These are phyloP conservation scores for Zygotorulaspora danielsina DNA, from an alignment of 805 yeast genomes.

Conservation along the genomic window DNA sequence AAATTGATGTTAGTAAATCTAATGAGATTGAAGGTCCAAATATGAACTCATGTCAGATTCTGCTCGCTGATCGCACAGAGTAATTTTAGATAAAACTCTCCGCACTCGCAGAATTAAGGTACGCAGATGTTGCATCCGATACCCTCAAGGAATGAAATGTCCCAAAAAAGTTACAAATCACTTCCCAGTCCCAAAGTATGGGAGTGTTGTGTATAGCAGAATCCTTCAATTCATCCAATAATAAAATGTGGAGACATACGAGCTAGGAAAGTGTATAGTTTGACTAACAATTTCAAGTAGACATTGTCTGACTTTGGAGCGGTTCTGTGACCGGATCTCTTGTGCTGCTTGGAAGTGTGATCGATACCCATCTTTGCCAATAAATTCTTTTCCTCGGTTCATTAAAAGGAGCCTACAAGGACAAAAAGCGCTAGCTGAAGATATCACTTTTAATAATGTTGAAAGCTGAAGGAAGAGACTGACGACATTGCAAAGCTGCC, in stretches of 20 bases:
- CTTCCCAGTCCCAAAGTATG: not conserved
- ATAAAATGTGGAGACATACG: slow-evolving; percentile 67
- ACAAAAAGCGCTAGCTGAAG: too few species aligned
- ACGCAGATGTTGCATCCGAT: slow-evolving; percentile 7
- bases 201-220: slow-evolving; percentile 20
- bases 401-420: too few species aligned
- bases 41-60: slow-evolving; percentile 35
- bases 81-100: not conserved
- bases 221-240: slow-evolving; percentile 19
- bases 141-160: too few species aligned
- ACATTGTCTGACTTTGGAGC: slow-evolving; percentile 99
- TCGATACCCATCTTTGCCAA: slow-evolving; percentile 83
- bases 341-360: slow-evolving; percentile 94
- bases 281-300: slow-evolving; percentile 96
- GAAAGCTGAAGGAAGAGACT: too few species aligned
- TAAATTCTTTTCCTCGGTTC: slow-evolving; percentile 2
- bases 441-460: too few species aligned
- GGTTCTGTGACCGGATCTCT: slow-evolving; percentile 91
- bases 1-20: slow-evolving; percentile 40
- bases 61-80: slow-evolving; percentile 44
- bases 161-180: too few species aligned
- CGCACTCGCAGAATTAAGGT: slow-evolving; percentile 40
- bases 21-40: slow-evolving; percentile 17
- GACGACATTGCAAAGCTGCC: too few species aligned
- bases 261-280: slow-evolving; percentile 98